Percentiles rank a stretch among this genome's conserved stretches.
phyloP scores from a whole-genome alignment of 1,284 basidiomycete species.

The Cutaneotrichosporon curvatum region DNA sequence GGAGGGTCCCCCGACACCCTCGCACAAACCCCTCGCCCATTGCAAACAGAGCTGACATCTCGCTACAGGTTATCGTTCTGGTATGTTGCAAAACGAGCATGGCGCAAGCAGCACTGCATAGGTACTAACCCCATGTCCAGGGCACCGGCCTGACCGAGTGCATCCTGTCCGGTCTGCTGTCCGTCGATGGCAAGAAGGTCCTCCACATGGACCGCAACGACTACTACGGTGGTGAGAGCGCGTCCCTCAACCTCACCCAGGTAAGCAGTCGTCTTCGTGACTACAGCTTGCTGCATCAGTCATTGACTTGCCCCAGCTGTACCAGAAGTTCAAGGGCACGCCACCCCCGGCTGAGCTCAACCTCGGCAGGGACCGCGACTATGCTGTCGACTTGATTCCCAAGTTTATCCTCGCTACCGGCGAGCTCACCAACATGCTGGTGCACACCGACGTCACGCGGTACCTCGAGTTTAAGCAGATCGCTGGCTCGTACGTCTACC shows the following conservation, averaged over 20 bases:
- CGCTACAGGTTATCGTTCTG: conserved; percentile 73
- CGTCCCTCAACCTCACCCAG: conserved; percentile 95
- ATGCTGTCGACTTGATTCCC: conserved; percentile 86
- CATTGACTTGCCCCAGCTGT: conserved; percentile 65
- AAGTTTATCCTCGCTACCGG: conserved; percentile 98
- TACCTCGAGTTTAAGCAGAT: conserved; percentile 99
- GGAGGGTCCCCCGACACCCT: no score
- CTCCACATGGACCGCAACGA: conserved; percentile 99
- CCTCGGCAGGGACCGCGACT: conserved; percentile 89
- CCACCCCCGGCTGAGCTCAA: conserved; percentile 57
- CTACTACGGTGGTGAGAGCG: conserved; percentile 97
- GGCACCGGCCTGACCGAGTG: conserved; percentile 98
- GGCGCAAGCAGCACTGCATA: neutral
- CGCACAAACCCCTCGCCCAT: no score
- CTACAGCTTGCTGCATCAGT: no score
- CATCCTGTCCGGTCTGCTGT: conserved; percentile 91
- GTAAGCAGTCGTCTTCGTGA: no score
- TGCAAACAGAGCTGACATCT: no score
- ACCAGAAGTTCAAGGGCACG: conserved; percentile 74
- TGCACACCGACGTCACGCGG: conserved; percentile 97
- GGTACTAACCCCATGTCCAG: conserved; percentile 15
- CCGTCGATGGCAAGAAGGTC: conserved; percentile 99
- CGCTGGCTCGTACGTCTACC: conserved; percentile 94
- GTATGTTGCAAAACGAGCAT: no score
- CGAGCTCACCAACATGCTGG: conserved; percentile 95